A percentile compares a stretch with the other conserved stretches of the same genome.
These are phyloP conservation scores for Castanopsis chinensis DNA, from an alignment of 306 rosid genomes.

Conservation along the genomic window DNA sequence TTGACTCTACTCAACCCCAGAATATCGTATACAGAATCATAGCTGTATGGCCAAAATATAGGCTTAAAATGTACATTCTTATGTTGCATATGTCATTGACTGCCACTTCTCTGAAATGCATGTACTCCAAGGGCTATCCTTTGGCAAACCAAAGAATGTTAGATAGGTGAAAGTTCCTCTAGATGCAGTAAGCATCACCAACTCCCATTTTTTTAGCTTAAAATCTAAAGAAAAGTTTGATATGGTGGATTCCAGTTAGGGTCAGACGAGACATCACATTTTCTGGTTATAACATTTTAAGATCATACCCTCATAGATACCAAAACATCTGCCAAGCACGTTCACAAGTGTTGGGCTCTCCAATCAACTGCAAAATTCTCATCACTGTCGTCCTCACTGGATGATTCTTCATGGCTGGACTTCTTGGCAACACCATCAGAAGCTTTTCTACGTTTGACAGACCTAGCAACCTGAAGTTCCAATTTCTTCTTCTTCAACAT, in stretches of 20 bases:
- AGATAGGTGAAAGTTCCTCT: not conserved
- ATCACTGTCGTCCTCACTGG: conserved; percentile 70
- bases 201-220: not conserved
- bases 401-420: conserved; percentile 50
- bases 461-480: conserved; percentile 55
- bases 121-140: not conserved
- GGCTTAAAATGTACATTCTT: not conserved
- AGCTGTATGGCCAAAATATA: not conserved
- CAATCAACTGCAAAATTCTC: conserved; percentile 83
- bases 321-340: not conserved
- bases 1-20: not conserved
- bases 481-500: conserved; percentile 66
- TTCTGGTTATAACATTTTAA: not conserved
- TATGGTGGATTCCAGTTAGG: not conserved
- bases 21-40: not conserved
- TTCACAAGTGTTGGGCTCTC: conserved; percentile 90
- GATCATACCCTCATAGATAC: not conserved
- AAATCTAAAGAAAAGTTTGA: not conserved
- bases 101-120: not conserved
- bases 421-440: conserved; percentile 37
- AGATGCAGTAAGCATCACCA: not conserved
- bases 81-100: too few relatives aligned
- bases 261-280: not conserved
- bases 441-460: conserved; percentile 46
- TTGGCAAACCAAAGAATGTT: not conserved